Conservation (phyloP, 768 basidiomycete genomes). For the Xanthoconium stramineum region DNA sequence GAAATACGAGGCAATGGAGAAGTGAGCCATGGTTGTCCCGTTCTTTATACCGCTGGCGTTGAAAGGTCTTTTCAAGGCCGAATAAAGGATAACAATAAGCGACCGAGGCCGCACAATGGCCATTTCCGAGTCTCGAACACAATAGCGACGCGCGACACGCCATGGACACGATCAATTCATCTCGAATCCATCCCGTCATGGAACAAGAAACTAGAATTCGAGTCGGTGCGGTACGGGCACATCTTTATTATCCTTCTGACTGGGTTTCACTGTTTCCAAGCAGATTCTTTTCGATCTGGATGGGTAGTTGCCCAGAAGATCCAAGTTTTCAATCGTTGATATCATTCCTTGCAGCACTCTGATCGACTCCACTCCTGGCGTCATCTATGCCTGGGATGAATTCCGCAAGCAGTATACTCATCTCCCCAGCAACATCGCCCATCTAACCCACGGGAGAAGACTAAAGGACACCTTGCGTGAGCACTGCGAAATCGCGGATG, state of each 20-base stretch:
- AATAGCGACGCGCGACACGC: not conserved
- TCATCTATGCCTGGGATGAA: constrained; percentile 71
- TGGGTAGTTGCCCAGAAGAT: constrained; percentile 41
- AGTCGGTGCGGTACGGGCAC: constrained; percentile 51
- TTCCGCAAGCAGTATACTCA: constrained; percentile 59
- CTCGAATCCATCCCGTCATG: constrained; percentile 3
- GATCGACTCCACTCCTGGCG: constrained; percentile 82
- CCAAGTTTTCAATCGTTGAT: not conserved
- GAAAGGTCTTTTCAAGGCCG: not conserved
- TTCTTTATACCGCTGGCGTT: constrained; percentile 17
- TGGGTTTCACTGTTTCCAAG: constrained; percentile 6
- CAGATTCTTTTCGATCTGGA: constrained; percentile 72
- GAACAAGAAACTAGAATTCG: constrained; percentile 27
- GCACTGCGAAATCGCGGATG: constrained; percentile 60
- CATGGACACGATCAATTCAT: not conserved
- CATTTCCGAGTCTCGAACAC: not conserved
- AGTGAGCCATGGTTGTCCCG: not conserved
- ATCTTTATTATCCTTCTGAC: not conserved
- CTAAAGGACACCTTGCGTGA: constrained; percentile 72
- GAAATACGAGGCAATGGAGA: not conserved
- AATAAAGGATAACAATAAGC: not conserved
- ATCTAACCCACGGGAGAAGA: constrained; percentile 72
- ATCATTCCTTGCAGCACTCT: constrained; percentile 47
- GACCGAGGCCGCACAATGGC: not conserved
- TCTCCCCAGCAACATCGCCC: constrained; percentile 50